Percentiles rank a stretch among this genome's conserved stretches.
These are phyloP conservation scores for Scytalidium lignicola DNA, from an alignment of 2,329 filamentous ascomycete species.

Conservation along the genomic window DNA sequence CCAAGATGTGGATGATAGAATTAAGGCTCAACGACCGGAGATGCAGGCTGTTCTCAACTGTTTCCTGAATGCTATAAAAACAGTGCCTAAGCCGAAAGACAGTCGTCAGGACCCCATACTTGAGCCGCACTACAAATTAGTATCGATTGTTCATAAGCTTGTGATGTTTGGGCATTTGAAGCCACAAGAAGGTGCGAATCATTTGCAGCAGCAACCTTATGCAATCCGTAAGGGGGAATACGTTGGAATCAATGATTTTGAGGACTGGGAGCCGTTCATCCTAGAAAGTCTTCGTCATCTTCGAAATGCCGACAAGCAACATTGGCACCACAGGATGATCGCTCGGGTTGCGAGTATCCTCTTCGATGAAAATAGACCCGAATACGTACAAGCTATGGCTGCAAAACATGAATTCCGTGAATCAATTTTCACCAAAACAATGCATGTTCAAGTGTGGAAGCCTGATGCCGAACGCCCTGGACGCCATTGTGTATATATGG, in stretches of 20 bases:
- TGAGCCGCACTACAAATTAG: constrained; percentile 69
- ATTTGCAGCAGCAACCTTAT: constrained; percentile 28
- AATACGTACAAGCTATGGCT: constrained; percentile 40
- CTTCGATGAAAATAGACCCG: constrained; percentile 47
- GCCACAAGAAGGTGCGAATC: constrained; percentile 26
- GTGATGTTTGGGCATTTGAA: constrained; percentile 33
- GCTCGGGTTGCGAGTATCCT: constrained; percentile 56
- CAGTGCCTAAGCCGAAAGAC: constrained; percentile 55
- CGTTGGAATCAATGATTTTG: constrained; percentile 23
- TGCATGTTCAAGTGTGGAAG: constrained; percentile 69
- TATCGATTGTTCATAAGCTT: constrained; percentile 63
- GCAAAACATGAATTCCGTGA: constrained; percentile 62
- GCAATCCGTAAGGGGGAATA: constrained; percentile 23
- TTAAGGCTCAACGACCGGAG: constrained; percentile 25
- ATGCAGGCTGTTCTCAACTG: constrained; percentile 48
- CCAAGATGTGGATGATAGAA: constrained; percentile 30
- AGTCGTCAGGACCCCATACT: constrained; percentile 59
- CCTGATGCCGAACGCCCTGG: constrained; percentile 66
- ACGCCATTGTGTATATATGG: constrained; percentile 68
- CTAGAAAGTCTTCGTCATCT: constrained; percentile 34
- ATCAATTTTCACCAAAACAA: constrained; percentile 71
- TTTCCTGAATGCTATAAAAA: constrained; percentile 54
- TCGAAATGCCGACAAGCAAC: constrained; percentile 56
- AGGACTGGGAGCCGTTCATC: constrained; percentile 57
- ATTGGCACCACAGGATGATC: constrained; percentile 73